A percentile compares a stretch with the other conserved stretches of the same genome.
These are phyloP conservation scores for Penicillium sp. DNA, from an alignment of 2,329 filamentous ascomycete genomes.

Conservation along the genomic window DNA sequence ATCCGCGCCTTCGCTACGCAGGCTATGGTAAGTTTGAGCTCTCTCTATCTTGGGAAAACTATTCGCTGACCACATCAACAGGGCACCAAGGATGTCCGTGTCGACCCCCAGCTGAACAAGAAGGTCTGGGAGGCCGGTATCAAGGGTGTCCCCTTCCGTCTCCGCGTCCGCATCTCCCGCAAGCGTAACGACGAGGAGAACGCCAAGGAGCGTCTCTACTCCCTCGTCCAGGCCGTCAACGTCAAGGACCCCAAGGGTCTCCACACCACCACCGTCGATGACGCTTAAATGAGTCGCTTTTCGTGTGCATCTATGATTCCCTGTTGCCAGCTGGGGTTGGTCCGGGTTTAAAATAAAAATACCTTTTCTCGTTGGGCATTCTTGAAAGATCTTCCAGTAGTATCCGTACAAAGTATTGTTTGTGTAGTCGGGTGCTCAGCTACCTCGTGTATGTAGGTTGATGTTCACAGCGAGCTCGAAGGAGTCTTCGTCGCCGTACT, in stretches of 20 bases:
- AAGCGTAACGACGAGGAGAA: constrained; percentile 99
- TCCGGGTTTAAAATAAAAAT: constrained; percentile 27
- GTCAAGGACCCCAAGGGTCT: constrained; percentile 99
- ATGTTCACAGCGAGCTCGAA: not conserved
- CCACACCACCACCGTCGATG: constrained; percentile 79
- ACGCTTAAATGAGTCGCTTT: constrained; percentile 46
- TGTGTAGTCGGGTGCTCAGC: not conserved
- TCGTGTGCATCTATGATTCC: constrained; percentile 27
- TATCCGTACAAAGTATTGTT: not conserved
- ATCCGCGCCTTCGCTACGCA: constrained; percentile 89
- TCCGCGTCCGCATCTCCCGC: constrained; percentile 97
- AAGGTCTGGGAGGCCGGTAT: constrained; percentile 99
- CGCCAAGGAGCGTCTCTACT: constrained; percentile 99
- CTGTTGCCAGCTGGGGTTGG: constrained; percentile 25
- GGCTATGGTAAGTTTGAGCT: constrained; percentile 77
- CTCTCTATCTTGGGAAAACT: not conserved
- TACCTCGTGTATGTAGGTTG: not conserved
- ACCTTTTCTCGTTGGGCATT: constrained; percentile 19
- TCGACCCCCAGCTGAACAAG: constrained; percentile 99
- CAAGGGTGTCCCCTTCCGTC: constrained; percentile 97
- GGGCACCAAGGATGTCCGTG: constrained; percentile 94
- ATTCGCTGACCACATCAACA: constrained; percentile 40
- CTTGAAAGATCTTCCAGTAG: not conserved
- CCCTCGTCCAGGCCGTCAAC: constrained; percentile 99
- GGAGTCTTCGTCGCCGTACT: too few species aligned